phyloP scores from a whole-genome alignment of 345 rosid species.

The Jatropha curcas region DNA sequence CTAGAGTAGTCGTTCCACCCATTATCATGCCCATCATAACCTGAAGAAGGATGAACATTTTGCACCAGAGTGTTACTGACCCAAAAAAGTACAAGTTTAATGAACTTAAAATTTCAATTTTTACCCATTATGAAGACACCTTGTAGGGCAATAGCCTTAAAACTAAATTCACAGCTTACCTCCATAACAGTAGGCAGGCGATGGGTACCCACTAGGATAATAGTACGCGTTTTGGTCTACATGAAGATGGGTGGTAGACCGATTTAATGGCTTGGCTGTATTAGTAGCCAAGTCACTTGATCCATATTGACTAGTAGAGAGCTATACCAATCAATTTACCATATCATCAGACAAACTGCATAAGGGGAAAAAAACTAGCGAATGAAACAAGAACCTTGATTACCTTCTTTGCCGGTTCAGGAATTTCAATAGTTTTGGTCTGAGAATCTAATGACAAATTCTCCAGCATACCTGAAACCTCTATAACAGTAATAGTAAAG shows the following conservation, averaged over 20 bases:
- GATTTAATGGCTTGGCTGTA: slow-evolving; percentile 10
- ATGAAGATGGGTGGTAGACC: not conserved
- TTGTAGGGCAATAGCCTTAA: not conserved
- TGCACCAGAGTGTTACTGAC: not conserved
- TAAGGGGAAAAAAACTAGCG: not conserved
- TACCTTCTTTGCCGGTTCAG: slow-evolving; percentile 49
- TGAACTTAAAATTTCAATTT: not conserved
- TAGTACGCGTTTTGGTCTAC: not conserved
- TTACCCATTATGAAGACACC: not conserved
- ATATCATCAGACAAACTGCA: not conserved
- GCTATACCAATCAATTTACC: slow-evolving; percentile 17
- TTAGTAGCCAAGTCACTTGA: slow-evolving; percentile 9
- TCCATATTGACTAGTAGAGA: slow-evolving; percentile 14
- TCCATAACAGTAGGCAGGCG: slow-evolving; percentile 4
- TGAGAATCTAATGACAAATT: slow-evolving; percentile 57
- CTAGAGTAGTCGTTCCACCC: slow-evolving; percentile 8
- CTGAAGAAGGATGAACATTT: slow-evolving; percentile 1
- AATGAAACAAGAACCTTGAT: not conserved
- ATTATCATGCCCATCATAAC: slow-evolving; percentile 1
- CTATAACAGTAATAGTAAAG: slow-evolving; percentile 42
- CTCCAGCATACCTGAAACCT: slow-evolving; percentile 59
- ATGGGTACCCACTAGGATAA: not conserved
- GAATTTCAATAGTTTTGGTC: slow-evolving; percentile 34
- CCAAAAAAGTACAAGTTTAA: not conserved
- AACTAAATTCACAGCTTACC: not conserved